Base-by-base conservation (phyloP, 305 asterid genomes). In the Rubia tinctorum region DNA sequence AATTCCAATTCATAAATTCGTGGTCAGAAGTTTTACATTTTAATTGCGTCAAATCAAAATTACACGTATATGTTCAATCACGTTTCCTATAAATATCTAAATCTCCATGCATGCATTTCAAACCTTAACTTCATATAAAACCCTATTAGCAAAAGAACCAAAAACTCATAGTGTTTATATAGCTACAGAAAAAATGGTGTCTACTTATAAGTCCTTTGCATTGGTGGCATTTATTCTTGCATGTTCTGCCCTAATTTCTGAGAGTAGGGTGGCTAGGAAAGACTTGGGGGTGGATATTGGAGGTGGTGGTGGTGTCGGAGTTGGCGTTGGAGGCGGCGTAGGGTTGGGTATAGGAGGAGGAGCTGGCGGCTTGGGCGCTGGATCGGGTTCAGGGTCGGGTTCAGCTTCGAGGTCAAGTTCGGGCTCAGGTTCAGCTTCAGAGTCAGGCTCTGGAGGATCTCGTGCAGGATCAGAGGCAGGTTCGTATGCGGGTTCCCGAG, bases 281-380 rank as follows among this genome's bases (percentile, higher is more conserved):
- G 83, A 84, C 78, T 82, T 86, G 66, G 88, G 86, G n/a, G 34
- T 83, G 75, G 64, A 76, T 69, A 72, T 83, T 23, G 86, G 85
- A 0, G 84, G 86, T 15, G 80, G 82, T 18, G 82, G 86, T 13
- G 84, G 84, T 18, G 27, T 81, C 0, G 86, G 84, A 10, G 70
- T 79, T 0, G 87, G 89, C 17, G 34, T 80, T 53, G 90, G 88
- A 66, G 66, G 78, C 30, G 89, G 88, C 3, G 66, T 83, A 5
- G 80, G 85, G 3, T 67, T 83, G 86, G 8, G 87, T 1, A 84
- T 79, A 18, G 77, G 84, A 13, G 82, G 84, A 40, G 77, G 86
- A 14, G 82, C 78, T 13, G 81, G 82, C 0, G 76, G 82, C 0
- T 66, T 83, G 0, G 85, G 85, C 4, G 62, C 81, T 0, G 82